Percentiles rank a stretch among this genome's conserved stretches.
phyloP scores from a whole-genome alignment of 768 basidiomycete species.

The Suillus decipiens region DNA sequence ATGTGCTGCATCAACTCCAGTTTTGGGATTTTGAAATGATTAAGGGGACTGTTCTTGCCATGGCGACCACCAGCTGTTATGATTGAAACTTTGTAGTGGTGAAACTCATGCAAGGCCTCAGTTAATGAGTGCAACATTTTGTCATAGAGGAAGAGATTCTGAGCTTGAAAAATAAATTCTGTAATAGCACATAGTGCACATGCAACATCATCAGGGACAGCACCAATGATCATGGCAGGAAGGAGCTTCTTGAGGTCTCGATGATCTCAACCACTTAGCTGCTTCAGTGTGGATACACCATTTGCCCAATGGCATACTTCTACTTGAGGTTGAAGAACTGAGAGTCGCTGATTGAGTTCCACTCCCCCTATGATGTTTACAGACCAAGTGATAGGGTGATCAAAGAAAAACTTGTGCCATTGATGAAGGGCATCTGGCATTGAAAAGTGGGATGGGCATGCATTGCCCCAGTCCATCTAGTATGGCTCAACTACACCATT shows the following conservation, averaged over 20 bases:
- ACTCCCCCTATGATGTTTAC: slow-evolving; percentile 16
- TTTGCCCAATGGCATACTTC: slow-evolving; percentile 12
- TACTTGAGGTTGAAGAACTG: slow-evolving; percentile 21
- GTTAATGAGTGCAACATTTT: slow-evolving; percentile 1
- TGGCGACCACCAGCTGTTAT: slow-evolving; percentile 4
- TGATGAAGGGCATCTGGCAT: slow-evolving; percentile 31
- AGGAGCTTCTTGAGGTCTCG: slow-evolving; percentile 13
- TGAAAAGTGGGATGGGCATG: slow-evolving; percentile 23
- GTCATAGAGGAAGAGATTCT: slow-evolving; percentile 31
- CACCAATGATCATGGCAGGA: slow-evolving; percentile 14
- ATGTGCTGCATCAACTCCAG: slow-evolving; percentile 7
- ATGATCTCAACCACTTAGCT: slow-evolving; percentile 11
- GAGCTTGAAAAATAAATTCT: slow-evolving; percentile 41
- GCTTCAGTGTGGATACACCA: slow-evolving; percentile 14
- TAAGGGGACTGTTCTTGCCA: slow-evolving; percentile 12
- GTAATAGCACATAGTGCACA: slow-evolving; percentile 35
- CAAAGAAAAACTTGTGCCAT: slow-evolving; percentile 28
- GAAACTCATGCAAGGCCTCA: slow-evolving; percentile 12
- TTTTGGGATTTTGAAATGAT: slow-evolving; percentile 8
- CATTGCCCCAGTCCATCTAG: slow-evolving; percentile 32
- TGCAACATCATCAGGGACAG: slow-evolving; percentile 31
- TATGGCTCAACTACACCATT: slow-evolving; percentile 18
- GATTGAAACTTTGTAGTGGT: slow-evolving; percentile 15
- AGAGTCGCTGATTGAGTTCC: slow-evolving; percentile 30
- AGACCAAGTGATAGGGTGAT: slow-evolving; percentile 20